A percentile compares a stretch with the other conserved stretches of the same genome.
Conservation (phyloP, 2,329 filamentous ascomycete genomes). For the Sphaceloma murrayae region DNA sequence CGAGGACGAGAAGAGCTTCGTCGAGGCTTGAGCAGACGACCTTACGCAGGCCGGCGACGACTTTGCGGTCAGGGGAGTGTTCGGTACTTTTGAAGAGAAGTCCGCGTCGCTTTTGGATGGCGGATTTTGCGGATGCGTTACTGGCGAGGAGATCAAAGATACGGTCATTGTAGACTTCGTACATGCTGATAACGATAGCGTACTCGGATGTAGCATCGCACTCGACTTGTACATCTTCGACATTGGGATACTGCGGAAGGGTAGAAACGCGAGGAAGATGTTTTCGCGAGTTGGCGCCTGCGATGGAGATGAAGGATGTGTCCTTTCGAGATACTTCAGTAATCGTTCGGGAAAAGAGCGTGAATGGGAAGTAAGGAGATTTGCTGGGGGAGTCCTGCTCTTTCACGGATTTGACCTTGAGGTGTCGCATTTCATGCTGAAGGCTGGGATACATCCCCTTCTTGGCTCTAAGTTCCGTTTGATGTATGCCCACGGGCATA, state of each 20-base stretch:
- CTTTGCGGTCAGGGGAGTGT: constrained; percentile 77
- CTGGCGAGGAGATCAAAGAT: constrained; percentile 84
- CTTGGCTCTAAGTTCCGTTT: neutral
- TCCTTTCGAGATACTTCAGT: constrained; percentile 18
- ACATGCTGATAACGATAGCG: constrained; percentile 88
- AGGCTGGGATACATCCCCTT: constrained; percentile 2
- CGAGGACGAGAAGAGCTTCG: constrained; percentile 81
- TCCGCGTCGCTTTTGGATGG: constrained; percentile 54
- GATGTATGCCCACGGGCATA: neutral
- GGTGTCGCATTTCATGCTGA: constrained; percentile 6
- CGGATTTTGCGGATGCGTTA: constrained; percentile 48
- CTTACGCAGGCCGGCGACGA: constrained; percentile 86
- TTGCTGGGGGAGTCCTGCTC: constrained; percentile 18
- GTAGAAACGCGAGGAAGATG: constrained; percentile 59
- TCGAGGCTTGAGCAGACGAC: constrained; percentile 72
- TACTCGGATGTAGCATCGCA: constrained; percentile 67
- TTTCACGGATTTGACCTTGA: constrained; percentile 15
- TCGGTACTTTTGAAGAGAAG: constrained; percentile 90
- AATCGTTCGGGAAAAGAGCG: constrained; percentile 13
- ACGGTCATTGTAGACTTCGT: constrained; percentile 96
- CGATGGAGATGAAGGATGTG: constrained; percentile 31
- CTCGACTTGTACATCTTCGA: constrained; percentile 58
- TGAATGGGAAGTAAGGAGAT: constrained; percentile 19
- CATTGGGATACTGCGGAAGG: constrained; percentile 64
- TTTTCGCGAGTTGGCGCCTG: constrained; percentile 40